Base-by-base conservation (phyloP, 2,329 filamentous ascomycete genomes). In the Nemania sp. region DNA sequence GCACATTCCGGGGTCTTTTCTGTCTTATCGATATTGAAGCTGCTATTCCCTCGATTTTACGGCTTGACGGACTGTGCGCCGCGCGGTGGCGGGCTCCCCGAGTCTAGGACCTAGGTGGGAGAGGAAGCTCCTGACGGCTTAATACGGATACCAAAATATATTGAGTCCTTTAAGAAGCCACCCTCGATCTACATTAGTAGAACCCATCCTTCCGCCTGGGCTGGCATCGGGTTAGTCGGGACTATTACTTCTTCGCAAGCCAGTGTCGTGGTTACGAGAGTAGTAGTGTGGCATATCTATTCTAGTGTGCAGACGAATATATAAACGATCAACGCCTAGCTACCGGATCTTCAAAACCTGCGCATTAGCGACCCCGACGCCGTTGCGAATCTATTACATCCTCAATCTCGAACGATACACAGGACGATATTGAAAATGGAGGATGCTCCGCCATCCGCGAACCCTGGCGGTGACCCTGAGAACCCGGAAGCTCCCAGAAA, bases 401-500 rank as follows among this genome's bases (percentile, higher is more conserved):
- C 5, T 43, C 43, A 29, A 8, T 26, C 57, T 64, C 59, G 45
- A 67, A 68, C 29, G 20, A 24, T 11, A 27, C 2, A 5, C 3
- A 53, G 13, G 6, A n/a, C 20, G 24, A 22, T 29, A 66, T 64
- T 60, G 68, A 70, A 73, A 76, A 81, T 81, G 80, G 77, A 78
- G 75, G 78, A 80, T 75, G 70, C 74, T 72, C 72, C 75, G 66
- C 67, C 75, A 64, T 71, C 77, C 32, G 68, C 72, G 55, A 74
- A 74, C 65, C 67, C 74, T 69, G 71, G 73, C 71, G 71, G 64
- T 69, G 77, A 79, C 71, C 73, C 73, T 70, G 72, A 73, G 58
- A 72, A 47, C 61, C 71, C 73, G 29, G 75, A 77, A 38, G 53
- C 57, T 45, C 58, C 68, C 35, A 63, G 60, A 68, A 68, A 67